Evolutionary conservation across 495 filamentous ascomycete species (phyloP), one percentile per base, ranked within the genome.

Genomic region (Podospora pseudopauciseta): DNA sequence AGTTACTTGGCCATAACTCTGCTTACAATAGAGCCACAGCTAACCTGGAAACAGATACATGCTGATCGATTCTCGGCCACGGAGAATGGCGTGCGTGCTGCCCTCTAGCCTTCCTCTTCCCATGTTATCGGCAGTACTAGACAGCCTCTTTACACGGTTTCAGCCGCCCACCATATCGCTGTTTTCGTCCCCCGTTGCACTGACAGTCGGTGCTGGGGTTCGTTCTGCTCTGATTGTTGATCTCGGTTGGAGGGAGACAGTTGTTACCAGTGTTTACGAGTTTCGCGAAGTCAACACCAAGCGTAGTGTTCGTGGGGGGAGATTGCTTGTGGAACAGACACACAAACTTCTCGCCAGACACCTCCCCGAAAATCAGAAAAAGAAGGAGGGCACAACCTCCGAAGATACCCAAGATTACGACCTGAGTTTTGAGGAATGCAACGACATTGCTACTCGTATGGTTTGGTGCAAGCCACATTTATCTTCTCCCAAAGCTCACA

Each of bases 241-340:
- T 74, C 81, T 99, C 49, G 94, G 94, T 65, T 98, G 95, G 95
- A 85, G 85, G 55, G 96, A 97, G 75, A 94, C 92, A 0, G 86
- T 89, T 0, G 85, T 93, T 16, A 95, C 91, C 0, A 87, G 86
- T 2, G 82, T 98, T 23, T 97, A 92, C 73, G 96, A 99, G 76
- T 96, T 94, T 68, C 86, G 94, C 64, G 92, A 96, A 71, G 85
- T 97, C 5, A 75, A 79, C 27, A 84, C 85, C 34, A 82, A 80
- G 67, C 82, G 92, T 60, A 95, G 85, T 54, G 85, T 91, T 16
- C 84, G 95, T 69, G 93, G 89, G 16, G 92, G 88, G 70, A 91
- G 89, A 73, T 73, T 84, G 56, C 80, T 97, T 9, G 82, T 86
- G 6, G 82, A 89, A 70, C 86, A 91, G 74, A 90, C 90, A 74